A percentile compares a stretch with the other conserved stretches of the same genome.
Conservation (phyloP, 805 yeast genomes). For the Ogataea paradorogensis region DNA sequence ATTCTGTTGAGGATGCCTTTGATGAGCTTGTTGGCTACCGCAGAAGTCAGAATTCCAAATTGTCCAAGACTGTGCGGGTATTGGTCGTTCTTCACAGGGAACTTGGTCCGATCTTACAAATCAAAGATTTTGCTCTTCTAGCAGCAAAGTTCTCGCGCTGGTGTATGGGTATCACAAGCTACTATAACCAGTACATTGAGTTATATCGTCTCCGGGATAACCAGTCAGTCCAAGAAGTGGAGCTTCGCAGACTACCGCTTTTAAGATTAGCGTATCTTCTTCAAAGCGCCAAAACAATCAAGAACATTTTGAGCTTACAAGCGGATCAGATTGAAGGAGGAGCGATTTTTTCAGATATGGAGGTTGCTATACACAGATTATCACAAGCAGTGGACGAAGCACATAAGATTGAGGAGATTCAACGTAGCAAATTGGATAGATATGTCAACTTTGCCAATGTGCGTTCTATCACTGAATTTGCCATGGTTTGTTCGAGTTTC, state of each 20-base stretch:
- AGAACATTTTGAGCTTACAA: constrained; percentile 20
- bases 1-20: constrained; percentile 25
- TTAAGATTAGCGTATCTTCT: constrained; percentile 28
- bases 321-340: constrained; percentile 20
- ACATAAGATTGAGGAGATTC: constrained; percentile 22
- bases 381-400: constrained; percentile 18
- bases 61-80: constrained; percentile 15
- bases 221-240: constrained; percentile 28
- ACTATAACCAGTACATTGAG: constrained; percentile 24
- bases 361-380: constrained; percentile 23
- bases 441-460: constrained; percentile 20
- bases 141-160: constrained; percentile 24
- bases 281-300: constrained; percentile 22
- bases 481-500: constrained; percentile 22
- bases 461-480: constrained; percentile 24
- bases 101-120: constrained; percentile 12
- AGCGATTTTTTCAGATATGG: constrained; percentile 24
- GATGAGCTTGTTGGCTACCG: constrained; percentile 21
- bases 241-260: constrained; percentile 32
- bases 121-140: constrained; percentile 13
- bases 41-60: constrained; percentile 18
- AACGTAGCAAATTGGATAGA: constrained; percentile 19
- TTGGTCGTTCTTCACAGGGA: constrained; percentile 21
- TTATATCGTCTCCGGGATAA: constrained; percentile 22
- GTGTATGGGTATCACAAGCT: constrained; percentile 19